A percentile compares a stretch with the other conserved stretches of the same genome.
Conservation (phyloP, 2,329 filamentous ascomycete species). For the Aspergillus hiratsukae region DNA sequence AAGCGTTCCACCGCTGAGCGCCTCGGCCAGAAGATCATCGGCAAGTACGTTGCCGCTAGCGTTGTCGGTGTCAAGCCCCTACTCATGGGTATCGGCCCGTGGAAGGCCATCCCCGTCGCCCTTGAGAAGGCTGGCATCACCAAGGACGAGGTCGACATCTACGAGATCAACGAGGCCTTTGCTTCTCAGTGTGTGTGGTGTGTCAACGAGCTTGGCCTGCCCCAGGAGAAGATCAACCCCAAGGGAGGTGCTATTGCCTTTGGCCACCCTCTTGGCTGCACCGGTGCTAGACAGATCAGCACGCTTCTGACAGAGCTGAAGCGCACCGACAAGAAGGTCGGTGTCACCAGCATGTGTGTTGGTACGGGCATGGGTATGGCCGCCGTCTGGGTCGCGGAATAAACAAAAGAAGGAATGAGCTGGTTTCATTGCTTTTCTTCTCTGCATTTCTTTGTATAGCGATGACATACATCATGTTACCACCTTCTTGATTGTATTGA, state of each 20-base stretch:
- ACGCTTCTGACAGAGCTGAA: slow-evolving; percentile 87
- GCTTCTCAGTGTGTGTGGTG: slow-evolving; percentile 94
- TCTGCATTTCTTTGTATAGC: slow-evolving; percentile 13
- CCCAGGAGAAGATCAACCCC: slow-evolving; percentile 85
- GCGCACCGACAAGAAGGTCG: slow-evolving; percentile 77
- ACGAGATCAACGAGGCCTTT: slow-evolving; percentile 99
- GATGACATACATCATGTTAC: slow-evolving; percentile 8
- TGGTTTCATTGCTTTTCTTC: slow-evolving; percentile 16
- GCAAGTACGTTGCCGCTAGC: slow-evolving; percentile 83
- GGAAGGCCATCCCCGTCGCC: slow-evolving; percentile 90
- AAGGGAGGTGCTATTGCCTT: slow-evolving; percentile 97
- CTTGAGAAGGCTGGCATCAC: slow-evolving; percentile 80
- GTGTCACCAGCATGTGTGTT: slow-evolving; percentile 92
- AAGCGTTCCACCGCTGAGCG: slow-evolving; percentile 84
- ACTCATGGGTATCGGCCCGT: slow-evolving; percentile 93
- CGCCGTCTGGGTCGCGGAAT: slow-evolving; percentile 92
- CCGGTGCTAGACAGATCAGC: slow-evolving; percentile 87
- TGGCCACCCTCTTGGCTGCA: slow-evolving; percentile 91
- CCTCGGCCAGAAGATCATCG: slow-evolving; percentile 82
- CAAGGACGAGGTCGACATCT: slow-evolving; percentile 92
- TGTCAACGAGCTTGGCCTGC: slow-evolving; percentile 78
- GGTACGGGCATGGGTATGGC: slow-evolving; percentile 98
- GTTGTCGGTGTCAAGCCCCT: slow-evolving; percentile 86
- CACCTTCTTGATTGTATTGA: slow-evolving; percentile 13
- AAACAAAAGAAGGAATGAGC: slow-evolving; percentile 34